Evolutionary conservation across 495 filamentous ascomycete genomes (phyloP), one percentile per base, ranked within the genome.

Genomic region (Penicillium cataractarum): DNA sequence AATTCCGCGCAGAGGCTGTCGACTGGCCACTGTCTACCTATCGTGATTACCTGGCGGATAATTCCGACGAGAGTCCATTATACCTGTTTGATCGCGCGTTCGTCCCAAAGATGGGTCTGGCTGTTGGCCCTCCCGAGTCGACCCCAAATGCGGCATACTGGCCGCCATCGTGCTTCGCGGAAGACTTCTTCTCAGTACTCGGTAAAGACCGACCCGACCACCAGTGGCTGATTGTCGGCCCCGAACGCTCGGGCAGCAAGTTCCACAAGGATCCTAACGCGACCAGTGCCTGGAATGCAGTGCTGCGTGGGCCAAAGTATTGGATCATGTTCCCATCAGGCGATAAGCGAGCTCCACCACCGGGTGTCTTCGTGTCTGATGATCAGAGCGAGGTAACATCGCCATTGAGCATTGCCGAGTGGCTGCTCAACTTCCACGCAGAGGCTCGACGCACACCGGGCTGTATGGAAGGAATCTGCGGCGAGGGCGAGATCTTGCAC

Each of bases 371-470:
- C 67, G 92, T 97, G 12, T 96, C 93, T 8, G 83, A 89, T 39
- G 95, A 99, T 71, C 89, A 92, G 68, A 94, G 92, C 69, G 95
- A 99, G 75, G 93, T 99, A 19, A 99, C 95, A 0, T 91, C 89
- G 31, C 95, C 95, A 8, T 85, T 97, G 2, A 97, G 92, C 74
- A 97, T 99, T 65, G 92, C 94, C 24, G 95, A 99, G 75, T 99
- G 93, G 91, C 82, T 99, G 5, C 80, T 98, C 32, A 85, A 87
- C 21, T 99, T 97, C 75, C 95, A 99, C 72, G 84, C 83, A n/a
- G 89, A 93, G 66, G 95, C 95, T 19, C 86, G 95, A 46, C 80
- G 80, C 46, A 87, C 89, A 9, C 85, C 86, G 1, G 92, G 90
- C 6, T 97, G 93, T 69, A 75, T 88, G 26, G 95, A 99, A 76